Evolutionary conservation across 352 stramenopile species (phyloP), one percentile per base, ranked within the genome.

Genomic region (Globisporangium camurandrum): DNA sequence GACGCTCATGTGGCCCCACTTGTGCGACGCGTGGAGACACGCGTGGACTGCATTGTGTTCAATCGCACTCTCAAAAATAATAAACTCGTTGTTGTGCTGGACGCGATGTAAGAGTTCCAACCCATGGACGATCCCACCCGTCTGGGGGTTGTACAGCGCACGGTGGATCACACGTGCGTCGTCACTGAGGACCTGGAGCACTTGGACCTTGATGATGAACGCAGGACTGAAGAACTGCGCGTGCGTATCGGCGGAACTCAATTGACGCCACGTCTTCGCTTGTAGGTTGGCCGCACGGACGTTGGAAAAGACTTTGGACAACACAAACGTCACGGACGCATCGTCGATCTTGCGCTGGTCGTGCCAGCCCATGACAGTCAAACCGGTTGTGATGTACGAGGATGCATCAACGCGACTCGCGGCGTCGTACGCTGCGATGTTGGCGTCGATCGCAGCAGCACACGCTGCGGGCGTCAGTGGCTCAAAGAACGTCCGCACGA

Each of bases 91-190:
- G 1, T 67, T 71, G 22, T 66, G 54, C n/a, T 62, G 61, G 24
- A 80, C 59, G 37, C 71, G 65, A 48, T 65, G 79, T 4, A 86
- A 54, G 47, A 86, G 47, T 19, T 86, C 75, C 9, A 86, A 53
- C 0, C 67, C 74, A 26, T 79, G 74, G 1, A 64, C 68, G 8
- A 73, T 78, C 46, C 67, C 61, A 42, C 74, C 68, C 10, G 75
- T 77, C 33, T 69, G 61, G 12, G 75, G 67, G 33, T 82, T 71
- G 59, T 76, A 86, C 43, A 86, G 61, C 39, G 68, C 63, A 12
- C 75, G 69, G 44, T 83, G 76, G 38, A 84, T 53, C 46, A 86
- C 64, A 24, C 76, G 40, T 19, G 71, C 62, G 45, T 84, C 64
- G 28, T 71, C 57, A 40, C 64, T 63, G 31, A 86, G 65, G n/a